These are phyloP conservation scores for Cupressus sempervirens DNA, from an alignment of 75 land plant species.

Conservation along the genomic window DNA sequence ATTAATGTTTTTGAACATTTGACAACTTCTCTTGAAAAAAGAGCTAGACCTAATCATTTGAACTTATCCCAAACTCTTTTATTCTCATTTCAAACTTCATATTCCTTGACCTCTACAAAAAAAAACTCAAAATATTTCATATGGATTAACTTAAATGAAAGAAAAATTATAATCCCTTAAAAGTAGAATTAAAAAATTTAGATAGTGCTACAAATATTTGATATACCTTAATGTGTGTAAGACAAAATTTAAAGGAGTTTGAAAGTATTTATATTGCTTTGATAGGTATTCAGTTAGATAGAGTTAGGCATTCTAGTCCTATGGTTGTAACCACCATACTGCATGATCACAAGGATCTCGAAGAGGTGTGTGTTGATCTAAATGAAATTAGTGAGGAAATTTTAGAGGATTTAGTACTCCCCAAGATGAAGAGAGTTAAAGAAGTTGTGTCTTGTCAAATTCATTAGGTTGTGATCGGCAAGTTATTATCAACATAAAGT, in stretches of 20 bases:
- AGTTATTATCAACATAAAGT: not conserved
- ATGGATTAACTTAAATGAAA: not conserved
- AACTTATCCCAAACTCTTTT: not conserved
- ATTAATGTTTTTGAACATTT: too few species aligned
- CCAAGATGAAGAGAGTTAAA: not conserved
- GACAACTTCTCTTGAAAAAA: too few species aligned
- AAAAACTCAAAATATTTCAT: not conserved
- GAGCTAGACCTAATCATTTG: slow-evolving; percentile 3
- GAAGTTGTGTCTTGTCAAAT: not conserved
- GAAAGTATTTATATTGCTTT: not conserved
- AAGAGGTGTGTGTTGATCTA: not conserved
- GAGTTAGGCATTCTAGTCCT: not conserved
- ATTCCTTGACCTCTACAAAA: not conserved
- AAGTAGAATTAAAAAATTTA: not conserved
- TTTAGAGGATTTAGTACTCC: not conserved
- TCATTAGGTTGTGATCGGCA: not conserved
- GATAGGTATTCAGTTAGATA: not conserved
- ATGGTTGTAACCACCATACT: not conserved
- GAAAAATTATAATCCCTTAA: not conserved
- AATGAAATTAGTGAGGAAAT: not conserved
- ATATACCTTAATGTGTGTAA: not conserved
- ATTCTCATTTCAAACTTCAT: not conserved
- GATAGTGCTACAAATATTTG: not conserved
- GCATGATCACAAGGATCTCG: not conserved
- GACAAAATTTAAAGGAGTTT: not conserved